Base-by-base conservation (phyloP, 345 rosid species). In the Abelmoschus esculentus region DNA sequence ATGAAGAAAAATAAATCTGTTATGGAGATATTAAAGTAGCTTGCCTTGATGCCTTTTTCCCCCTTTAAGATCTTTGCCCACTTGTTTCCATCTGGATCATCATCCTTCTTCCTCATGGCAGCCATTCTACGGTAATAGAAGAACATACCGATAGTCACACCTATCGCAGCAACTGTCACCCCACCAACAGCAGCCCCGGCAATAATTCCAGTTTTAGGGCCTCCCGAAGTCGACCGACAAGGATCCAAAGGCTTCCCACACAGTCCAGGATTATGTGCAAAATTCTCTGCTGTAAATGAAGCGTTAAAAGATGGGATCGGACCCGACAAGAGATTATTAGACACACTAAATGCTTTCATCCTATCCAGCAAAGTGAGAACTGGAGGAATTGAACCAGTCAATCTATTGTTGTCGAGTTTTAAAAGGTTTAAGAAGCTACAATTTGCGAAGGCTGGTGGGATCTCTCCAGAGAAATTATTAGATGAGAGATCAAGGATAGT, bases 21-120 rank as follows among this genome's bases (percentile, higher is more conserved):
- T 38, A 61, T 31, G 47, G 46, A 65, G 7, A 61, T 62, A 56
- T 52, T 71, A 69, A 38, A 50, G 58, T 56, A 57, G 72, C 82
- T 86, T 80, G 77, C 98, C 96, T 91, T 89, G 31, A 77, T 76
- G 70, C 82, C 88, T 81, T 91, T 87, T 50, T 71, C 61, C 80
- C 85, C 89, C 75, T 82, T 85, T 71, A 93, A 80, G 81, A 72
- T 80, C 88, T 81, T 89, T 7, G 97, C 84, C 96, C 97, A 93
- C 75, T 80, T 88, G 78, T 93, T 93, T 73, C 97, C 97, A 52
- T 89, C 89, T 44, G 98, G 98, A 76, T 93, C 98, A 66, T 86
- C 92, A 5, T 80, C 86, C 86, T 85, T 90, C 91, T 83, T 93
- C 83, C 78, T 83, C 80, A 57, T 80, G 70, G 52, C 65, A 70